phyloP scores from a whole-genome alignment of 371 early-diverging fungal genomes.

The Haplosporangium sp. region DNA sequence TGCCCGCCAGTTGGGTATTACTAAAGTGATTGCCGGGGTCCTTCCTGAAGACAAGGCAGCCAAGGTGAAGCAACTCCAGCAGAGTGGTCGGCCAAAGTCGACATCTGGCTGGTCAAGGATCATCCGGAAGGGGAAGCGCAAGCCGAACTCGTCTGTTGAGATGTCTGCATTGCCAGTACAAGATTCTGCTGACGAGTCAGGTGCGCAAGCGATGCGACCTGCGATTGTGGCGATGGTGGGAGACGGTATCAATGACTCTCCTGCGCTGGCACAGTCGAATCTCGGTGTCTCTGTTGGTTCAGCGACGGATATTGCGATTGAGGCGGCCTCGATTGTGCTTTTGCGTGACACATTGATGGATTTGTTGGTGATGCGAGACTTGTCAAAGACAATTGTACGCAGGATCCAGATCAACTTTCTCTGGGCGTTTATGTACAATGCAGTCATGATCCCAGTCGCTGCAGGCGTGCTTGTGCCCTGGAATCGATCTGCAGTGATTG shows the following conservation, averaged over 20 bases:
- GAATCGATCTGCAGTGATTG: slow-evolving; percentile 58
- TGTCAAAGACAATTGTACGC: slow-evolving; percentile 72
- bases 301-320: slow-evolving; percentile 86
- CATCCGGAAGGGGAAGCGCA: slow-evolving; percentile 3
- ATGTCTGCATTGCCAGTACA: background rate
- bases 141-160: slow-evolving; percentile 3
- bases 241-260: slow-evolving; percentile 96
- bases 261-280: slow-evolving; percentile 90
- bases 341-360: slow-evolving; percentile 78
- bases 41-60: slow-evolving; percentile 76
- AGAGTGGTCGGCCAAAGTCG: slow-evolving; percentile 23
- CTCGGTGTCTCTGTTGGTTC: slow-evolving; percentile 85
- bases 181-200: background rate
- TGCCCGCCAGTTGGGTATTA: slow-evolving; percentile 70
- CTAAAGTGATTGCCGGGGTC: slow-evolving; percentile 65
- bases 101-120: slow-evolving; percentile 11
- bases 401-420: slow-evolving; percentile 82
- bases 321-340: slow-evolving; percentile 81
- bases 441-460: slow-evolving; percentile 83
- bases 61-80: slow-evolving; percentile 70
- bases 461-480: slow-evolving; percentile 78
- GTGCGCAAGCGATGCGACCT: slow-evolving; percentile 27
- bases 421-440: slow-evolving; percentile 87
- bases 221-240: slow-evolving; percentile 74
- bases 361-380: slow-evolving; percentile 71